Base-by-base conservation (phyloP, 129 eudicot species). In the Arctium minus region DNA sequence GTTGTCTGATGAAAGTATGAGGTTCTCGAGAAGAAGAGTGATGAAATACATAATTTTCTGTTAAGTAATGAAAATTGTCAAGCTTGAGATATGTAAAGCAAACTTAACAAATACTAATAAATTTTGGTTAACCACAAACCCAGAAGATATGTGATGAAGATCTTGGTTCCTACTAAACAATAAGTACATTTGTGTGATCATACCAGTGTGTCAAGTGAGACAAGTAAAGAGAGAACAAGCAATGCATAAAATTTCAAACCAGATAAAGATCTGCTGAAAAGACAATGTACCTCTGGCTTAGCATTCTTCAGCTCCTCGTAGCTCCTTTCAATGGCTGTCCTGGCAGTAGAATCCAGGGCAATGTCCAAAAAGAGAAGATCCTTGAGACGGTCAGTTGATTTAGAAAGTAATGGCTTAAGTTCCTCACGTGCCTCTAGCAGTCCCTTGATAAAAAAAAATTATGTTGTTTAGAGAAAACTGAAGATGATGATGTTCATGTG, bases 31-130 rank as follows among this genome's bases (percentile, higher is more conserved):
- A 85, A 96, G 91, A 85, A 96, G 97, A 80, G 97, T 82, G 82
- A 92, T 90, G 91, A 89, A 88, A 93, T 92, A 89, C 92, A 93
- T 96, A 46, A 93, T 84, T 93, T 96, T 92, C 99, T 96, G 97
- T 78, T 37, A 72, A 81, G 67, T 32, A 18, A 88, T 17, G 60
- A 78, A 81, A 31, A 73, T 67, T 30, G 22, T 78, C 53, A 53
- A 35, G 46, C 35, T 44, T 37, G 37, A 70, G 15, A 56, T 29
- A 13, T 22, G 35, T 31, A 38, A 74, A 39, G n/a, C 62, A 68
- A 74, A 76, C 77, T 22, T 48, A 76, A 74, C 33, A 7, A 11
- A 30, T 42, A 15, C 15, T 60, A 75, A 79, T 74, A 33, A 72
- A 42, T 38, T 36, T 32, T 37, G 64, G 60, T 42, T 65, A 18